These are phyloP conservation scores for Colletotrichum viniferum DNA, from an alignment of 2,329 filamentous ascomycete genomes.

Conservation along the genomic window DNA sequence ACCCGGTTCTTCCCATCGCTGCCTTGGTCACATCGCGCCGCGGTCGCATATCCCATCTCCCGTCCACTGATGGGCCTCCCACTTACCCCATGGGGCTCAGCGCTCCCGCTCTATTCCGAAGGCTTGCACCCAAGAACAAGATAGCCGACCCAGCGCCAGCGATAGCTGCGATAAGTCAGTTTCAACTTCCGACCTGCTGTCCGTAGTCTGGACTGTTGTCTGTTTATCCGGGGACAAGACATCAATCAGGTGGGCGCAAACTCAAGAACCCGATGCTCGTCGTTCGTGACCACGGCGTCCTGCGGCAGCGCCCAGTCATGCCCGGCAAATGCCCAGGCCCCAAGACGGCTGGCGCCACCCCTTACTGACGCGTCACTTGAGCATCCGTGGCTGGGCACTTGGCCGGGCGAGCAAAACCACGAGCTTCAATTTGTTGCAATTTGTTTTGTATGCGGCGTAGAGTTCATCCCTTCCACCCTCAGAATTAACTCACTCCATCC, in stretches of 20 bases:
- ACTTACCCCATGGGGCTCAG: conserved; percentile 16
- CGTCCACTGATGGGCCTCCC: conserved; percentile 11
- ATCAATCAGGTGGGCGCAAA: background rate
- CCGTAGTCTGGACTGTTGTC: background rate
- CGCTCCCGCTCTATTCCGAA: conserved; percentile 20
- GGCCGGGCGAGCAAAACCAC: background rate
- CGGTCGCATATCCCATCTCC: background rate
- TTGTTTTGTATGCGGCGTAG: background rate
- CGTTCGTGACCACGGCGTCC: background rate
- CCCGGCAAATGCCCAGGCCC: background rate
- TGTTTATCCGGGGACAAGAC: background rate
- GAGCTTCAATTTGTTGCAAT: background rate
- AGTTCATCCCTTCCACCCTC: background rate
- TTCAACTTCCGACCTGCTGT: background rate
- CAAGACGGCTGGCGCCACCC: background rate
- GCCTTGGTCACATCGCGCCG: background rate
- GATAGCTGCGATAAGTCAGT: conserved; percentile 11
- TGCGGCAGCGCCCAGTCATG: background rate
- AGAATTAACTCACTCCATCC: background rate
- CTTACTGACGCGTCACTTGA: conserved; percentile 6
- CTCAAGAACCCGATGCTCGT: background rate
- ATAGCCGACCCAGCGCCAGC: conserved; percentile 8
- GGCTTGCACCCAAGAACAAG: background rate
- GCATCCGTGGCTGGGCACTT: background rate
- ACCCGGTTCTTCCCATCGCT: conserved; percentile 10